Evolutionary conservation across 2,329 filamentous ascomycete species (phyloP).

Genomic region (Diaporthe batatas): DNA sequence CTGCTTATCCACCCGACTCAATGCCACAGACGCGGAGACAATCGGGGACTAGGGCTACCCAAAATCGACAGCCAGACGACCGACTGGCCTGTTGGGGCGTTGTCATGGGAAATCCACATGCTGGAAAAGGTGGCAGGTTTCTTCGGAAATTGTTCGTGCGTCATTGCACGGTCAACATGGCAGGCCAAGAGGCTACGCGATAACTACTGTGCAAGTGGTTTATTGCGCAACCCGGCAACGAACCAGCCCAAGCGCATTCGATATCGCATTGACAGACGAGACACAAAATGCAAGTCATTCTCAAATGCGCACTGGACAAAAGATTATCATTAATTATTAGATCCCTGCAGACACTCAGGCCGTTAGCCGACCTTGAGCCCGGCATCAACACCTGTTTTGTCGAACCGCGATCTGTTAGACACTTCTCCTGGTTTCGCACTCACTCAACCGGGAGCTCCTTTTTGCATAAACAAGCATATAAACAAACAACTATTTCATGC

Average conservation of each 20-base stretch:
- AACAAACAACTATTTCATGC: constrained; percentile 28
- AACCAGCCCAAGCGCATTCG: neutral
- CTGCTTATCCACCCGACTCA: constrained; percentile 26
- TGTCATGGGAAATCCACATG: neutral
- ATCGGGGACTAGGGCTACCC: constrained; percentile 7
- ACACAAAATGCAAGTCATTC: too few species aligned
- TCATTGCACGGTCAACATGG: neutral
- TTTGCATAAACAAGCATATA: constrained; percentile 31
- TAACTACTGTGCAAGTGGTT: neutral
- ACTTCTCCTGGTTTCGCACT: constrained; percentile 13
- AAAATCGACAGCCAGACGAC: neutral
- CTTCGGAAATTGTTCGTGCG: neutral
- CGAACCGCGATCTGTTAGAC: constrained; percentile 12
- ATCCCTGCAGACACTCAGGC: constrained; percentile 33
- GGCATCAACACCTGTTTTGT: constrained; percentile 12
- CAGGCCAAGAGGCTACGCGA: neutral
- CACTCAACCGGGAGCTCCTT: constrained; percentile 4
- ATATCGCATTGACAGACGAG: neutral
- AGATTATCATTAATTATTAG: constrained; percentile 43
- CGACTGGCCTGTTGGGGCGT: neutral
- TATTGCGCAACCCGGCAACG: neutral
- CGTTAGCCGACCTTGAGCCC: constrained; percentile 1
- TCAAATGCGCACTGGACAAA: neutral
- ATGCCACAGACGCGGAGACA: neutral
- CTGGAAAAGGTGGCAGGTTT: neutral